Conservation (phyloP, 2,329 filamentous ascomycete genomes). For the Saccharata proteae region DNA sequence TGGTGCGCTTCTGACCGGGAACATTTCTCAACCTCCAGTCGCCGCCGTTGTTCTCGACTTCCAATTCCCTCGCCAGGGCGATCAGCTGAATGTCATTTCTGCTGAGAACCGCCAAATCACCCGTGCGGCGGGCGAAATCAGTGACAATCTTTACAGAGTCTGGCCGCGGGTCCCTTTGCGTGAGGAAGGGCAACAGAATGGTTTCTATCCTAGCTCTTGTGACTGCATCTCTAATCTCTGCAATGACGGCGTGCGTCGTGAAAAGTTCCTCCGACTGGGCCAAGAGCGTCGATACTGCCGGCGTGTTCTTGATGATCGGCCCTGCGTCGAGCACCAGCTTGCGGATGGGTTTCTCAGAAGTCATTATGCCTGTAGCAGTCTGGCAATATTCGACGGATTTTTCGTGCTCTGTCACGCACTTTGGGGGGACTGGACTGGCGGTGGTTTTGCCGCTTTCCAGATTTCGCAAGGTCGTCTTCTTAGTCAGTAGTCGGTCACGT, state of each 20-base stretch:
- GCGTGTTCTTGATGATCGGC: conserved; percentile 87
- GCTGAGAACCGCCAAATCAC: conserved; percentile 79
- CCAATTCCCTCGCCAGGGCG: conserved; percentile 87
- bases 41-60: conserved; percentile 80
- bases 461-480: too few species aligned
- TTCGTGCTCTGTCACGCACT: too few species aligned
- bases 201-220: conserved; percentile 74
- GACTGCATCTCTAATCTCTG: conserved; percentile 75
- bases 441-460: too few species aligned
- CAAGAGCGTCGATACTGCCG: conserved; percentile 69
- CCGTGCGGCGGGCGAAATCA: conserved; percentile 79
- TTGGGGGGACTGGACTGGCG: too few species aligned
- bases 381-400: too few species aligned
- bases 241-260: conserved; percentile 74
- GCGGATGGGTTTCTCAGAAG: conserved; percentile 55
- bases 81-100: conserved; percentile 80
- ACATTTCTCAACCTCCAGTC: conserved; percentile 71
- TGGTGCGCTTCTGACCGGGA: conserved; percentile 67
- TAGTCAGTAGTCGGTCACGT: too few species aligned
- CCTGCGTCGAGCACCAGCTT: conserved; percentile 82
- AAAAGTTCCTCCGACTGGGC: conserved; percentile 52
- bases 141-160: conserved; percentile 69
- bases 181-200: conserved; percentile 74
- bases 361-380: conserved; percentile 14
- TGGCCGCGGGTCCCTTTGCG: conserved; percentile 58